phyloP scores from a whole-genome alignment of 768 basidiomycete species.

The Termitomyces sp. region DNA sequence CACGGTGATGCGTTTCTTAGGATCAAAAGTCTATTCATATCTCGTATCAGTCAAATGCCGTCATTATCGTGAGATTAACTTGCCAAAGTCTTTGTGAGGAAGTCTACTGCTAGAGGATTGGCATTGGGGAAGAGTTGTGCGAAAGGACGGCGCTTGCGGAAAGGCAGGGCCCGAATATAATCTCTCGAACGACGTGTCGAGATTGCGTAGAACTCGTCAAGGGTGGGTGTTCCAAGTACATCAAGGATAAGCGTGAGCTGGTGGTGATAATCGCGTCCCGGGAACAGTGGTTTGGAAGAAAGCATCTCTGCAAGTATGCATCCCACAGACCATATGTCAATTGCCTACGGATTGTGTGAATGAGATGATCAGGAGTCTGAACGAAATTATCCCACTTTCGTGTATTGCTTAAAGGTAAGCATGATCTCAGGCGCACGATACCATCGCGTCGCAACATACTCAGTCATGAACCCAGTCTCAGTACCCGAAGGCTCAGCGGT shows the following conservation, averaged over 20 bases:
- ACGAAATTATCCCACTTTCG: conserved; percentile 48
- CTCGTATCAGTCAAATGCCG: background rate
- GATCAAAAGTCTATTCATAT: conserved; percentile 81
- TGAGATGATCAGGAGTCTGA: conserved; percentile 1
- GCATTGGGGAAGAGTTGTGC: conserved; percentile 87
- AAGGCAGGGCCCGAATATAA: conserved; percentile 92
- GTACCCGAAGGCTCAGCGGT: conserved; percentile 83
- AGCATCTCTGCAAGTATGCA: conserved; percentile 96
- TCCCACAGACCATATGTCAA: conserved; percentile 85
- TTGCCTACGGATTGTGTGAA: conserved; percentile 44
- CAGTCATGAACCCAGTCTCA: conserved; percentile 89
- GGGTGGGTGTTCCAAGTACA: conserved; percentile 92
- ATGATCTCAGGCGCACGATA: conserved; percentile 99
- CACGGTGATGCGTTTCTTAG: conserved; percentile 93
- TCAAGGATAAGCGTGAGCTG: conserved; percentile 94
- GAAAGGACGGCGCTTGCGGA: conserved; percentile 84
- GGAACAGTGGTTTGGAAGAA: conserved; percentile 94
- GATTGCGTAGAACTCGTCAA: conserved; percentile 98
- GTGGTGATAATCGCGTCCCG: conserved; percentile 94
- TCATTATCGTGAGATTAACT: conserved; percentile 12
- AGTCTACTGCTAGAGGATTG: conserved; percentile 62
- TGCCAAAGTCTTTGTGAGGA: conserved; percentile 79
- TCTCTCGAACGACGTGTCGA: conserved; percentile 88
- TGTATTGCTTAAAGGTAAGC: conserved; percentile 99
- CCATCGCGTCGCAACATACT: conserved; percentile 98